Percentiles rank a stretch among this genome's conserved stretches.
These are phyloP conservation scores for Mycena vulgaris DNA, from an alignment of 768 basidiomycete genomes.

Conservation along the genomic window DNA sequence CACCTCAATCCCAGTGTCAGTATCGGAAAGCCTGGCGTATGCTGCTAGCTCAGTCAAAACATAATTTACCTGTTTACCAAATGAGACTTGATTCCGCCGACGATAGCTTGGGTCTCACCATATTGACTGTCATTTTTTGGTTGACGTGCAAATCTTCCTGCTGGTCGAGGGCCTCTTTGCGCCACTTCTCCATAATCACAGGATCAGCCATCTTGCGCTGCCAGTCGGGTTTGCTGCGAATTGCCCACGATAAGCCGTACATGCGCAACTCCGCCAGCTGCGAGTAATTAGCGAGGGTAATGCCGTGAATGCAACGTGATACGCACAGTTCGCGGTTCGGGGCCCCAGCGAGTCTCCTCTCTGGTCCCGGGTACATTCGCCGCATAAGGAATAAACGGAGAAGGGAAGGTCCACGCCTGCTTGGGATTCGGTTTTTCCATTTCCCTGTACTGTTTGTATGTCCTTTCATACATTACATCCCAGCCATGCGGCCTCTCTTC, in stretches of 20 bases:
- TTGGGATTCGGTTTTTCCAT: neutral
- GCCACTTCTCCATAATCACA: constrained; percentile 31
- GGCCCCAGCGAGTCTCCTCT: neutral
- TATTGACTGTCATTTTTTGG: too few relatives aligned
- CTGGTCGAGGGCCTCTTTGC: constrained; percentile 29
- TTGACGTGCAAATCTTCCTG: neutral
- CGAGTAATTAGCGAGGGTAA: too few relatives aligned
- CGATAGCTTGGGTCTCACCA: too few relatives aligned
- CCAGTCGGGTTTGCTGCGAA: constrained; percentile 31
- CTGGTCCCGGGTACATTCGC: neutral
- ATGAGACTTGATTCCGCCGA: too few relatives aligned
- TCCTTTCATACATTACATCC: neutral
- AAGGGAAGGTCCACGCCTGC: neutral
- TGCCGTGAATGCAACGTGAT: neutral
- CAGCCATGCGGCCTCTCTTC: too few relatives aligned
- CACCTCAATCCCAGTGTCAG: constrained; percentile 33
- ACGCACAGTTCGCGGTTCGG: neutral
- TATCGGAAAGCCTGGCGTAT: neutral
- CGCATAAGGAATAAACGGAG: neutral
- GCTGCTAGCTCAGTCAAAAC: neutral
- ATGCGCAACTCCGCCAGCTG: too few relatives aligned
- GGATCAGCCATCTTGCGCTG: constrained; percentile 24
- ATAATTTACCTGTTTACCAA: neutral
- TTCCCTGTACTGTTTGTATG: neutral
- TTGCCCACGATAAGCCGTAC: constrained; percentile 8